Evolutionary conservation across 2,329 filamentous ascomycete genomes (phyloP), one percentile per base, ranked within the genome.

Genomic region (Chalara sp.): DNA sequence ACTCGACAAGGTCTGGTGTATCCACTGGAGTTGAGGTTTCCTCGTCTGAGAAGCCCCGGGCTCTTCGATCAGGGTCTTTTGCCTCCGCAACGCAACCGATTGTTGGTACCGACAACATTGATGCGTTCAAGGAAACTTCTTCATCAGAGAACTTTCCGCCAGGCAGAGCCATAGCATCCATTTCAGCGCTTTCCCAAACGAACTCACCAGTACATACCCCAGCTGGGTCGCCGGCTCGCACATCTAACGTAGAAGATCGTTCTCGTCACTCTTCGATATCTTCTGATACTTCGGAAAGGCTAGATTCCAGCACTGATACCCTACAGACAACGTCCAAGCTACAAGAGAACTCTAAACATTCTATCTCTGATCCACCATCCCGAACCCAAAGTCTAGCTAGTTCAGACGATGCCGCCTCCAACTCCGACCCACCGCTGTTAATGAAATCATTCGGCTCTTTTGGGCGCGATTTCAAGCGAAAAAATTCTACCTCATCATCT

Each of bases 41-140:
- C 35, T 10, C 8, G 8, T 65, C 58, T n/a, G 68, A 75, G 31
- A 70, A 74, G 35, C 79, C 83, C 32, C 78, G 75, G 58, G 72
- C 74, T 1, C 72, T 85, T 53, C 73, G 82, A 44, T 80, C 84
- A 2, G 73, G 76, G 37, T 84, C 84, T 0, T 83, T 86, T 58
- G 78, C 81, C 8, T 75, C 72, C 51, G 76, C 78, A 30, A 77
- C 84, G 2, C 76, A 80, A 49, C 84, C 87, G 1, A 72, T 84
- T 21, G 78, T 91, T 6, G 81, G 79, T 32, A 81, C 83, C 1
- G 84, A 89, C 59, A 75, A 78, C 33, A 76, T 80, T 1, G 84
- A 89, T 53, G 74, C 82, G 10, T 78, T 79, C 57, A 79, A 78
- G 53, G 73, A 76, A 11, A 78, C 71, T 11, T 61, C 72, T 1